Evolutionary conservation across 768 basidiomycete genomes (phyloP).

Genomic region (Pisolithus tinctorius): DNA sequence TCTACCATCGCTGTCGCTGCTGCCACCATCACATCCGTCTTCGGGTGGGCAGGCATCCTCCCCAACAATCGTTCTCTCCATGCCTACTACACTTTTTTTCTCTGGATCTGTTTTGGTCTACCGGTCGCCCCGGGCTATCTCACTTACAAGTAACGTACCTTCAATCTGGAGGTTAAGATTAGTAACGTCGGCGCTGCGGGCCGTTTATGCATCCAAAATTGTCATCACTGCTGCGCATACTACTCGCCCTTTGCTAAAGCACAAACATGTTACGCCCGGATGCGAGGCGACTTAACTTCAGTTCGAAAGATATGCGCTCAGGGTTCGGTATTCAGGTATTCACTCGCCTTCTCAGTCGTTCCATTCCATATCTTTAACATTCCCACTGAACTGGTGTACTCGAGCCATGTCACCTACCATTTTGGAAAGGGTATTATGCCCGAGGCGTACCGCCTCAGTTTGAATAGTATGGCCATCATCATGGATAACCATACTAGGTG

Average conservation of each 20-base stretch:
- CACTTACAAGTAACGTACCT: constrained; percentile 65
- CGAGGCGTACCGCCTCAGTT: constrained; percentile 70
- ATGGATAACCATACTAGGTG: constrained; percentile 82
- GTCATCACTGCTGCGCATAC: constrained; percentile 75
- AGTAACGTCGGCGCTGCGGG: constrained; percentile 56
- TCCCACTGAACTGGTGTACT: constrained; percentile 58
- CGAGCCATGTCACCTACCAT: constrained; percentile 80
- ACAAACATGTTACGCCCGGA: constrained; percentile 70
- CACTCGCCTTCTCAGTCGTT: constrained; percentile 55
- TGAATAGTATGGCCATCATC: constrained; percentile 71
- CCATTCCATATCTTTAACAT: constrained; percentile 64
- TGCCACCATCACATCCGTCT: constrained; percentile 56
- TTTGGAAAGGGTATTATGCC: constrained; percentile 89
- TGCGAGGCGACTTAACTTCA: constrained; percentile 62
- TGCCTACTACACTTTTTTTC: constrained; percentile 61
- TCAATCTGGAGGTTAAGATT: constrained; percentile 79
- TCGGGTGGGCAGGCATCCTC: constrained; percentile 76
- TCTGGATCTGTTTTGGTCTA: constrained; percentile 69
- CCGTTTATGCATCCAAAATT: constrained; percentile 64
- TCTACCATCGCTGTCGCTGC: constrained; percentile 60
- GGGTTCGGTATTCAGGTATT: constrained; percentile 72
- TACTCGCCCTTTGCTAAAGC: constrained; percentile 77
- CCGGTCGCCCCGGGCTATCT: constrained; percentile 73
- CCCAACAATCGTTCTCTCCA: constrained; percentile 82
- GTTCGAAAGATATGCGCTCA: constrained; percentile 49